Conservation (phyloP, 163 green algal genomes). For the Prototheca wickerhamii region DNA sequence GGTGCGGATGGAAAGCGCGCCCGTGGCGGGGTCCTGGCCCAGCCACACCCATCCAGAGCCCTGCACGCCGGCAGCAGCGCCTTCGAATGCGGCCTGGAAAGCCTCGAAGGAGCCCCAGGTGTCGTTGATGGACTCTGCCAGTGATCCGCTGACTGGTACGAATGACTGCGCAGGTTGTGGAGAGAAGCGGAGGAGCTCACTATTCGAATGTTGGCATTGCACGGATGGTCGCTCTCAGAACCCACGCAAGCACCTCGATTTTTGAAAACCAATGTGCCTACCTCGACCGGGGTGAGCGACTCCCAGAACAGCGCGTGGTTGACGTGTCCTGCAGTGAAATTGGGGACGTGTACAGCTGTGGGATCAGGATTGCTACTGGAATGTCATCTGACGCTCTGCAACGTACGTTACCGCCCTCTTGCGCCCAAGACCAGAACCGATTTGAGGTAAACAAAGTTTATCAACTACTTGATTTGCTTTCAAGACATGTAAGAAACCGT, state of each 20-base stretch:
- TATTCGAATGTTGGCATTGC: too few species aligned
- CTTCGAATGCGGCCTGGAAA: conserved; percentile 68
- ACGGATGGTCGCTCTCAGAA: too few species aligned
- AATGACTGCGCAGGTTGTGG: neutral
- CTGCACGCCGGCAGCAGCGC: conserved; percentile 69
- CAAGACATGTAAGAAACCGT: neutral
- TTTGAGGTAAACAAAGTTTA: too few species aligned
- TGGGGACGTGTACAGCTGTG: too few species aligned
- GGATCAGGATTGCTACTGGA: too few species aligned
- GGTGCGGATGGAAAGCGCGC: conserved; percentile 66
- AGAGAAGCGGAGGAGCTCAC: neutral
- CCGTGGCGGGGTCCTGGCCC: conserved; percentile 65
- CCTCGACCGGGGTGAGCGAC: conserved; percentile 75
- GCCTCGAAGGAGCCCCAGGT: conserved; percentile 84
- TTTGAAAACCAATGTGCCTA: too few species aligned
- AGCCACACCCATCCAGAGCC: conserved; percentile 89
- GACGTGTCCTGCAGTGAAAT: conserved; percentile 67
- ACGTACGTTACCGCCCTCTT: too few species aligned
- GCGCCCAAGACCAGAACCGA: too few species aligned
- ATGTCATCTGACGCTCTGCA: too few species aligned
- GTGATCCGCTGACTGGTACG: conserved; percentile 34
- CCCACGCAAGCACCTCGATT: too few species aligned
- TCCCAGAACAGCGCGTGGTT: conserved; percentile 98
- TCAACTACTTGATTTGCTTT: neutral
- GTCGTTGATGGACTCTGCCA: conserved; percentile 67